Conservation (phyloP, 352 stramenopile genomes). For the Phytophthora agathidicida region DNA sequence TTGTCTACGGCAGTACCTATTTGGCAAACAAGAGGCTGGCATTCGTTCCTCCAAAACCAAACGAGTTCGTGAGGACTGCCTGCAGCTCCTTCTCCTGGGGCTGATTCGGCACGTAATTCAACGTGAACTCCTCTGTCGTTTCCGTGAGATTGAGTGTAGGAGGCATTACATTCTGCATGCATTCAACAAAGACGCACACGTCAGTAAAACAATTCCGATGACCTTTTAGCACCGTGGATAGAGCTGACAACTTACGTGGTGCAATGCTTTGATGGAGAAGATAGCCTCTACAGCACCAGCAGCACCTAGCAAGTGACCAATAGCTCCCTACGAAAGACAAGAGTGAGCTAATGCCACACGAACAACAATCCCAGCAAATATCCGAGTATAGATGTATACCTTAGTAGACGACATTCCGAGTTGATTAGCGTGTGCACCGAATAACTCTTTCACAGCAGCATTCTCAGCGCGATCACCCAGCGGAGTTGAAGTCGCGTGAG, state of each 20-base stretch:
- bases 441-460: constrained; percentile 89
- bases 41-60: constrained; percentile 98
- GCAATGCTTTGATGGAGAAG: constrained; percentile 93
- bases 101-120: constrained; percentile 83
- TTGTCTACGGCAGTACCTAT: constrained; percentile 30
- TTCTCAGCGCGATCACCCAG: constrained; percentile 96
- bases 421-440: constrained; percentile 55
- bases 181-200: not conserved
- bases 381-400: no score
- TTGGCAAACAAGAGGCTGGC: constrained; percentile 83
- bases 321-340: constrained; percentile 59
- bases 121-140: constrained; percentile 74
- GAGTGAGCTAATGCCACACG: not conserved
- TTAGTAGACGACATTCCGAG: constrained; percentile 87
- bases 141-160: constrained; percentile 94
- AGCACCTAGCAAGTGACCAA: constrained; percentile 96
- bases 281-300: constrained; percentile 97
- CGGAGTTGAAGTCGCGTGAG: constrained; percentile 98
- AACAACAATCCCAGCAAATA: no score
- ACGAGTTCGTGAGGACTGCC: constrained; percentile 94
- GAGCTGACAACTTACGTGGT: constrained; percentile 58
- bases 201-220: not conserved
- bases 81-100: constrained; percentile 77
- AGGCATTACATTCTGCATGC: constrained; percentile 86
- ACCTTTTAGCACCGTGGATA: not conserved